Evolutionary conservation across 768 basidiomycete species (phyloP).

Genomic region (Pleurotus citrinopileatus): DNA sequence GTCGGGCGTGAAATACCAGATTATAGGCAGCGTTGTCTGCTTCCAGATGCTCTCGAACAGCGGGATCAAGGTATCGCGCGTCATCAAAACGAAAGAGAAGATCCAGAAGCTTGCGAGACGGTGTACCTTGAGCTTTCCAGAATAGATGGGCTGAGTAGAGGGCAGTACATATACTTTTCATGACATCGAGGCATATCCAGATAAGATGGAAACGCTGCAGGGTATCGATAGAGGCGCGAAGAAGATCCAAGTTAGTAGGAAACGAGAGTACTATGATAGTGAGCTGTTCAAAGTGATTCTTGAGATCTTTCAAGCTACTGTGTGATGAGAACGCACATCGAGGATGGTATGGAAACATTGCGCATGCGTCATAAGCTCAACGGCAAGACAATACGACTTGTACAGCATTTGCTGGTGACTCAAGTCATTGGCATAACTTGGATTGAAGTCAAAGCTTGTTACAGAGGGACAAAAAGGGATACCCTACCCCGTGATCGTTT

Average conservation of each 20-base stretch:
- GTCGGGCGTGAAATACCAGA: slow-evolving; percentile 40
- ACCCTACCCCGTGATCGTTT: slow-evolving; percentile 46
- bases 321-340: slow-evolving; percentile 46
- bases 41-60: slow-evolving; percentile 57
- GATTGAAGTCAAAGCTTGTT: not conserved
- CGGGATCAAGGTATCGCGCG: slow-evolving; percentile 49
- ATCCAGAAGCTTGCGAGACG: slow-evolving; percentile 61
- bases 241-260: slow-evolving; percentile 46
- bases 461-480: not conserved
- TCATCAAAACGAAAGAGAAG: slow-evolving; percentile 66
- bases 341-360: slow-evolving; percentile 68
- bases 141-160: slow-evolving; percentile 60
- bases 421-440: slow-evolving; percentile 22
- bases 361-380: slow-evolving; percentile 57
- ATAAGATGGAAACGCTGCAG: slow-evolving; percentile 69
- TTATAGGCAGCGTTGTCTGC: slow-evolving; percentile 61
- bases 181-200: slow-evolving; percentile 76
- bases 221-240: slow-evolving; percentile 65
- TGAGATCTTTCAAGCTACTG: no score
- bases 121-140: slow-evolving; percentile 64
- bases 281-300: slow-evolving; percentile 42
- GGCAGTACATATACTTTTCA: slow-evolving; percentile 50
- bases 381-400: slow-evolving; percentile 52
- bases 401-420: slow-evolving; percentile 35
- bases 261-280: slow-evolving; percentile 53